Conservation (phyloP, 2,329 filamentous ascomycete genomes). For the Pseudocercospora macadamiae region DNA sequence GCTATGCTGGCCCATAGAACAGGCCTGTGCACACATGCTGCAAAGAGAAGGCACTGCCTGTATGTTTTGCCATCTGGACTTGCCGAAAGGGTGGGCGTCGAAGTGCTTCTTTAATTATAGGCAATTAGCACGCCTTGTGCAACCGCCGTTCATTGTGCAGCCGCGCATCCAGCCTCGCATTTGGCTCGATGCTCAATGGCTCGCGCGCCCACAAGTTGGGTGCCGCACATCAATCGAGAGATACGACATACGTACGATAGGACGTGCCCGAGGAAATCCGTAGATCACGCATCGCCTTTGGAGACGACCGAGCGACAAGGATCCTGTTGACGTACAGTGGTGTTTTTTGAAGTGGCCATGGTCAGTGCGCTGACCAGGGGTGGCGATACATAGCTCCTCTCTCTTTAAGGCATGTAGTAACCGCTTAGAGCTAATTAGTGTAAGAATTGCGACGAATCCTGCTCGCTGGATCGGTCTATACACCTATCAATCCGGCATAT, state of each 20-base stretch:
- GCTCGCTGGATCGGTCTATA: no score
- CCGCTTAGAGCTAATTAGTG: no score
- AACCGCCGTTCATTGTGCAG: not conserved
- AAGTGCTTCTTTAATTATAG: constrained; percentile 7
- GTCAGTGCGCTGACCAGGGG: no score
- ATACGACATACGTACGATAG: not conserved
- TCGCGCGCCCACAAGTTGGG: not conserved
- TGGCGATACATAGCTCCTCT: no score
- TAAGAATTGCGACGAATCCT: no score
- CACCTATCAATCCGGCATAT: no score
- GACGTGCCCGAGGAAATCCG: constrained; percentile 18
- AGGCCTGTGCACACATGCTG: constrained; percentile 2
- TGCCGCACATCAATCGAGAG: constrained; percentile 9
- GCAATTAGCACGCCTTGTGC: constrained; percentile 10
- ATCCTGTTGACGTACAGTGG: constrained; percentile 16
- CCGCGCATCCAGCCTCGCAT: constrained; percentile 6
- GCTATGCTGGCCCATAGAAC: no score
- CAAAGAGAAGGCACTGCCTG: not conserved
- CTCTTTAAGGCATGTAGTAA: no score
- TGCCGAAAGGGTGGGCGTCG: constrained; percentile 8
- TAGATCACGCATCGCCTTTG: not conserved
- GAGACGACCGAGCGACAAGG: not conserved
- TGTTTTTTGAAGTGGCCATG: no score
- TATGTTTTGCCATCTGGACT: constrained; percentile 3
- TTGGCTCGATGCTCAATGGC: not conserved